phyloP scores from a whole-genome alignment of 192 early-diverging fungal species.

The Helicostylum pulchrum region DNA sequence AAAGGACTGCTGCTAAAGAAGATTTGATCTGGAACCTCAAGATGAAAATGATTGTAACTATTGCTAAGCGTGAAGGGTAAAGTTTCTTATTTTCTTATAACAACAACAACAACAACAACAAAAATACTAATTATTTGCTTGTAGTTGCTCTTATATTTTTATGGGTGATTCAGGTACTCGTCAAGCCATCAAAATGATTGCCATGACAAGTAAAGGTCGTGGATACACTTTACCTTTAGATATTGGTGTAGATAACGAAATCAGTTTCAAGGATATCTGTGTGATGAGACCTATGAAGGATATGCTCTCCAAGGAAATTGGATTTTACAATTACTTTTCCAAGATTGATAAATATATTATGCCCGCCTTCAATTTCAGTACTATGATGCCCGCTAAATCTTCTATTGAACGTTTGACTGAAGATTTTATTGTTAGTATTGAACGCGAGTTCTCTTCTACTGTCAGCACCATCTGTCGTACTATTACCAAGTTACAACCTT shows the following conservation, averaged over 20 bases:
- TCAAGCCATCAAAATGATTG: slow-evolving; percentile 72
- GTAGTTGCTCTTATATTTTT: slow-evolving; percentile 58
- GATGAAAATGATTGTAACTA: slow-evolving; percentile 48
- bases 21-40: slow-evolving; percentile 67
- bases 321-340: slow-evolving; percentile 58
- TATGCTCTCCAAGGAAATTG: slow-evolving; percentile 74
- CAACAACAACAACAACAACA: neutral
- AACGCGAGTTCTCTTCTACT: slow-evolving; percentile 81
- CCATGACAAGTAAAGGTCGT: slow-evolving; percentile 78
- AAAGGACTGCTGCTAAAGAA: slow-evolving; percentile 65
- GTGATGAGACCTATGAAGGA: slow-evolving; percentile 81
- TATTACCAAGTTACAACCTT: slow-evolving; percentile 67
- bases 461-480: slow-evolving; percentile 82
- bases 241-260: slow-evolving; percentile 51
- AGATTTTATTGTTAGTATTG: slow-evolving; percentile 77
- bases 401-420: slow-evolving; percentile 66
- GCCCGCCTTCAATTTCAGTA: slow-evolving; percentile 48
- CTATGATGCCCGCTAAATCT: slow-evolving; percentile 45
- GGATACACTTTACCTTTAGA: slow-evolving; percentile 83
- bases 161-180: slow-evolving; percentile 80
- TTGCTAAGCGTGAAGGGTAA: slow-evolving; percentile 52
- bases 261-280: slow-evolving; percentile 53
- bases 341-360: slow-evolving; percentile 39
- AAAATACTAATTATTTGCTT: neutral
- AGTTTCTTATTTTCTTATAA: neutral